Conservation (phyloP, 805 yeast genomes). For the Candida parachauliodes region DNA sequence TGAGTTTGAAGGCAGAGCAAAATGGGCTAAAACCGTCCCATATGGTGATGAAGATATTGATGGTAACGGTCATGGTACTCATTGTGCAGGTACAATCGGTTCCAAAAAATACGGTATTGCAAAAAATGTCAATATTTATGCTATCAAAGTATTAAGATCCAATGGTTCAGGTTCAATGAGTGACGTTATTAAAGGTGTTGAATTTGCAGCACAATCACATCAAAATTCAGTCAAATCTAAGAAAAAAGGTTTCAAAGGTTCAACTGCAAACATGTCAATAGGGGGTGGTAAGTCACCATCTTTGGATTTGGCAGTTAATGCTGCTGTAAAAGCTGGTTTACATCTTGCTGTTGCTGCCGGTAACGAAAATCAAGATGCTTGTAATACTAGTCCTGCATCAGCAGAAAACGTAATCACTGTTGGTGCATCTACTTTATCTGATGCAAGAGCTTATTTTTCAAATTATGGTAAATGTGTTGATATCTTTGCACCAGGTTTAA, state of each 20-base stretch:
- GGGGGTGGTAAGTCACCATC: slow-evolving; percentile 93
- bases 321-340: slow-evolving; percentile 83
- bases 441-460: slow-evolving; percentile 90
- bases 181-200: slow-evolving; percentile 81
- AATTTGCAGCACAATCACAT: slow-evolving; percentile 76
- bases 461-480: slow-evolving; percentile 96
- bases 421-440: slow-evolving; percentile 89
- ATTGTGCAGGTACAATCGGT: slow-evolving; percentile 94
- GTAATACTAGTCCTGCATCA: slow-evolving; percentile 88
- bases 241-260: slow-evolving; percentile 72
- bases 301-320: slow-evolving; percentile 81
- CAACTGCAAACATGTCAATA: slow-evolving; percentile 88
- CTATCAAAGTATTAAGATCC: slow-evolving; percentile 78
- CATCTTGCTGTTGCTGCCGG: slow-evolving; percentile 97
- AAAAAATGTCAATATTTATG: slow-evolving; percentile 72
- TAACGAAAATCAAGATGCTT: slow-evolving; percentile 89
- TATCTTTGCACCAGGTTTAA: slow-evolving; percentile 94
- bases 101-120: slow-evolving; percentile 80
- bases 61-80: slow-evolving; percentile 94
- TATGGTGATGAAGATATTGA: slow-evolving; percentile 65
- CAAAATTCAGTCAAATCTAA: slow-evolving; percentile 47
- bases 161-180: slow-evolving; percentile 83
- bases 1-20: slow-evolving; percentile 81
- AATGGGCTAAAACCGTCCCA: slow-evolving; percentile 84
- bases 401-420: slow-evolving; percentile 84